phyloP scores from a whole-genome alignment of 768 basidiomycete species.

The Pisolithus microcarpus region DNA sequence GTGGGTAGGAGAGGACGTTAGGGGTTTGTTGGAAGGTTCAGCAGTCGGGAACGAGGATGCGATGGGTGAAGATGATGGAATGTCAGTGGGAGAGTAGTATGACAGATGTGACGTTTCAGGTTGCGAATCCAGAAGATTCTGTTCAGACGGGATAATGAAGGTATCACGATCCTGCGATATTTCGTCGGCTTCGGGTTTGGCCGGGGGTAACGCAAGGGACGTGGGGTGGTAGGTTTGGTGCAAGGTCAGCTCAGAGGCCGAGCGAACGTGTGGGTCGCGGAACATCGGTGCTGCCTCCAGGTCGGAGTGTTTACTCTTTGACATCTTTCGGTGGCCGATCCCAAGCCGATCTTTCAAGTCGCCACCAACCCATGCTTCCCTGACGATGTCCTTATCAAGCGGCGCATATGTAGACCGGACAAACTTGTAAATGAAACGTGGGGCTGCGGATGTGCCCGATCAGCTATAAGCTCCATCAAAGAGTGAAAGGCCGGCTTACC shows the following conservation, averaged over 20 bases:
- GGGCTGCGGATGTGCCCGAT: slow-evolving; percentile 42
- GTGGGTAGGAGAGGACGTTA: slow-evolving; percentile 23
- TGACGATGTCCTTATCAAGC: slow-evolving; percentile 81
- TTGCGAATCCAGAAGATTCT: slow-evolving; percentile 5
- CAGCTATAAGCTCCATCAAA: neutral
- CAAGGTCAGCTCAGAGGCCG: slow-evolving; percentile 52
- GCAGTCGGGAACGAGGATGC: slow-evolving; percentile 42
- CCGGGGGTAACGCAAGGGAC: slow-evolving; percentile 19
- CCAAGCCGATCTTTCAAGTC: slow-evolving; percentile 79
- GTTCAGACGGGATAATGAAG: slow-evolving; percentile 7
- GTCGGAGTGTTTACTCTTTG: slow-evolving; percentile 34
- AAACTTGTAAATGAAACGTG: slow-evolving; percentile 76
- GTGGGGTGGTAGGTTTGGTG: slow-evolving; percentile 43
- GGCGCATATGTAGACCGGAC: slow-evolving; percentile 65
- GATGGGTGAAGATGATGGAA: slow-evolving; percentile 51
- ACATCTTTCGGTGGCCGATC: slow-evolving; percentile 53
- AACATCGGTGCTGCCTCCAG: slow-evolving; percentile 71
- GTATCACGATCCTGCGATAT: slow-evolving; percentile 5
- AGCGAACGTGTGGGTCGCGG: slow-evolving; percentile 53
- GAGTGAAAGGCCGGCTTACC: slow-evolving; percentile 37
- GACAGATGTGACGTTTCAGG: slow-evolving; percentile 35
- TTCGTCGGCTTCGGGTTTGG: slow-evolving; percentile 11
- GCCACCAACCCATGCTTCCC: slow-evolving; percentile 85
- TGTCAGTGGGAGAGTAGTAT: slow-evolving; percentile 50
- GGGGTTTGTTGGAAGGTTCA: slow-evolving; percentile 35